A percentile compares a stretch with the other conserved stretches of the same genome.
phyloP scores from a whole-genome alignment of 257 asterid species.

The Handroanthus guayacan region DNA sequence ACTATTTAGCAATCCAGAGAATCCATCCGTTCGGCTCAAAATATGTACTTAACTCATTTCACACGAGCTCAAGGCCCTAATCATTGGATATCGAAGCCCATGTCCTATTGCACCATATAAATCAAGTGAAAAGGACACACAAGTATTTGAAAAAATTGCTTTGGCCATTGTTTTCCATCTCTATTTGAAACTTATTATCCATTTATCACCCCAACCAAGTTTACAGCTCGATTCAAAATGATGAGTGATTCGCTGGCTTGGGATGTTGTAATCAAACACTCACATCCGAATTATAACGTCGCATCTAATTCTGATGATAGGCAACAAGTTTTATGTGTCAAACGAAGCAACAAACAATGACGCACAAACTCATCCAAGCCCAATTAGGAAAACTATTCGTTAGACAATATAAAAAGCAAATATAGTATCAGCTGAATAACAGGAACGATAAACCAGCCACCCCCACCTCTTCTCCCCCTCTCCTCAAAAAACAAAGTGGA shows the following conservation, averaged over 20 bases:
- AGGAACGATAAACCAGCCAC: not conserved
- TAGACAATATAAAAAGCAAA: conserved; percentile 13
- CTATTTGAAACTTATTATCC: not conserved
- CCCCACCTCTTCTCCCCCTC: not conserved
- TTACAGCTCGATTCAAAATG: not conserved
- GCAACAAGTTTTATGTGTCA: not conserved
- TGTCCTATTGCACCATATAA: not conserved
- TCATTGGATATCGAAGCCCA: not conserved
- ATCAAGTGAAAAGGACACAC: not conserved
- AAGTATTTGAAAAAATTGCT: not conserved
- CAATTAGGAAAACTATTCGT: not conserved
- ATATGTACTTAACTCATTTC: not conserved
- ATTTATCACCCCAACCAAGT: not conserved
- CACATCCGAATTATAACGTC: not conserved
- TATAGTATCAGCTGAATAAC: not conserved
- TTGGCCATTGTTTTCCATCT: not conserved
- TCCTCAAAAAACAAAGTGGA: conserved; percentile 6
- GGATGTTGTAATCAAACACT: not conserved
- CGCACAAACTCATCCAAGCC: not conserved
- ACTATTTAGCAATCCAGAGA: not conserved
- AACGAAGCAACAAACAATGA: conserved; percentile 24
- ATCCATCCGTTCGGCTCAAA: not conserved
- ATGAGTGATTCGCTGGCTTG: not conserved
- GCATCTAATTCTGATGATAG: too few relatives aligned
- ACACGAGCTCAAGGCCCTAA: conserved; percentile 10